A percentile compares a stretch with the other conserved stretches of the same genome.
Conservation (phyloP, 129 eudicot genomes). For the Silybum marianum region DNA sequence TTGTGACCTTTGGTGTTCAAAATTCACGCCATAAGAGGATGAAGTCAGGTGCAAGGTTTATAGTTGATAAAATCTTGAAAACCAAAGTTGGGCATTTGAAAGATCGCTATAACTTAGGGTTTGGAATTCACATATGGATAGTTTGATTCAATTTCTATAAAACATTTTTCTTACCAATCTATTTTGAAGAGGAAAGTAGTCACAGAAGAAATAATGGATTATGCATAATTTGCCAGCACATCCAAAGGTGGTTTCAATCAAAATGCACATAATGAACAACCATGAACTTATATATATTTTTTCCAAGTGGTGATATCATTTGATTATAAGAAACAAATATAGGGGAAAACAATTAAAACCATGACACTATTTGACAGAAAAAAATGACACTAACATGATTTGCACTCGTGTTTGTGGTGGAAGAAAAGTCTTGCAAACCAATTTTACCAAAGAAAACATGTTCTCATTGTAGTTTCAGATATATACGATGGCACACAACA, state of each 20-base stretch:
- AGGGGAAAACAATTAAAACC: no score
- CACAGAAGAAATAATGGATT: conserved; percentile 50
- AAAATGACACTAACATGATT: no score
- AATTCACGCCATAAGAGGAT: conserved; percentile 38
- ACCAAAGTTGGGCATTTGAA: conserved; percentile 35
- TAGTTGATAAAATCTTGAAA: conserved; percentile 47
- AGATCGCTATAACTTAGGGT: conserved; percentile 44
- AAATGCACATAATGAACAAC: not conserved
- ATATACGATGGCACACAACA: no score
- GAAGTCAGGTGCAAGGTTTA: conserved; percentile 46
- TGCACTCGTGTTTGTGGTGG: no score
- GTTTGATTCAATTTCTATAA: conserved; percentile 61
- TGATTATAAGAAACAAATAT: no score
- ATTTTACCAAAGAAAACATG: no score
- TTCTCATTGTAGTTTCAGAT: no score
- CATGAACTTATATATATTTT: no score
- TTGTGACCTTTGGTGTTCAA: not conserved
- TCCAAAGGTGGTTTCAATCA: conserved; percentile 49
- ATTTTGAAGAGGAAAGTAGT: conserved; percentile 54
- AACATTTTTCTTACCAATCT: conserved; percentile 59
- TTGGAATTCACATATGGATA: conserved; percentile 55
- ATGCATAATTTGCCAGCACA: conserved; percentile 64
- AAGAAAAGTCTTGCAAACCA: no score
- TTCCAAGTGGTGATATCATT: no score
- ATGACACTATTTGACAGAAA: no score